A percentile compares a stretch with the other conserved stretches of the same genome.
Conservation (phyloP, 345 rosid species). For the Aquilaria sinensis region DNA sequence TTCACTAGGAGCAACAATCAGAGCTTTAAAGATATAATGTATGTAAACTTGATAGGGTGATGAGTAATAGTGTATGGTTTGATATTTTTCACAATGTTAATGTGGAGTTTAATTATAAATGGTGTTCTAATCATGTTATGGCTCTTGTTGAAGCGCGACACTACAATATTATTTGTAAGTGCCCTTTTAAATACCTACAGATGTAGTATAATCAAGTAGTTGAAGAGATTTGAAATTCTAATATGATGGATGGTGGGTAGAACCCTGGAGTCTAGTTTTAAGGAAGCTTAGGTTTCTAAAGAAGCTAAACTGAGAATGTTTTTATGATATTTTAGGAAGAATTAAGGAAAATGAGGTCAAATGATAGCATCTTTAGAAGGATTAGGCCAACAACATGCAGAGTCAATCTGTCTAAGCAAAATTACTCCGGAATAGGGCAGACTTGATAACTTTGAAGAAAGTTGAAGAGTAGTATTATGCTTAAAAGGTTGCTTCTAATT, state of each 20-base stretch:
- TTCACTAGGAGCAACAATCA: neutral
- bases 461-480: too few species aligned
- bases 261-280: too few species aligned
- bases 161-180: neutral
- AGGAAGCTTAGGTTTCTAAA: too few species aligned
- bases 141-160: neutral
- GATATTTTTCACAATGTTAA: neutral
- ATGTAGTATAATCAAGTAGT: neutral
- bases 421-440: too few species aligned
- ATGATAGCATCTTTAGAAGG: too few species aligned
- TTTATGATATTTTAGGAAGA: too few species aligned
- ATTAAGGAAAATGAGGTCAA: too few species aligned
- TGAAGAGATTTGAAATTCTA: neutral
- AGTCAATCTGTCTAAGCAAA: too few species aligned
- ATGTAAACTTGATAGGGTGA: neutral
- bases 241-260: neutral
- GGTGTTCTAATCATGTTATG: neutral
- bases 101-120: neutral
- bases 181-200: neutral
- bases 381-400: too few species aligned
- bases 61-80: neutral
- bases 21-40: neutral
- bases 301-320: too few species aligned
- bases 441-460: too few species aligned
- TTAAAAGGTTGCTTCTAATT: too few species aligned